These are phyloP conservation scores for Solanum chacoense DNA, from an alignment of 305 asterid species.

Conservation along the genomic window DNA sequence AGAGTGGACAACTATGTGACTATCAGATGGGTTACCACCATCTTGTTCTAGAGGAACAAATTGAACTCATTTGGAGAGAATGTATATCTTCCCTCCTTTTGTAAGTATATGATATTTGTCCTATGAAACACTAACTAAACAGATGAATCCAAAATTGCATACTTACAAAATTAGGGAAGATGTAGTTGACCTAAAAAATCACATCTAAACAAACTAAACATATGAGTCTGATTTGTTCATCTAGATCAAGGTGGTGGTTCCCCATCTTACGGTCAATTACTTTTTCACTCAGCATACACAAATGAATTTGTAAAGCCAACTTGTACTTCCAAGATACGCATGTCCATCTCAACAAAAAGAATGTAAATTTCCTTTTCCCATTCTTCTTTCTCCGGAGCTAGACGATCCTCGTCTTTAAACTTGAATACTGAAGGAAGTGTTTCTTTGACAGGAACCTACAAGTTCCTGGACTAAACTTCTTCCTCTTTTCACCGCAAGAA, in stretches of 20 bases:
- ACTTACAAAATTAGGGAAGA: no score
- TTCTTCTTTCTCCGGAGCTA: background rate
- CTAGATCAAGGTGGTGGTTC: background rate
- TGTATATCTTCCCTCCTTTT: no score
- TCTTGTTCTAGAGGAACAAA: no score
- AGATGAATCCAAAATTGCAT: no score
- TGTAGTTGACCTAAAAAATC: no score
- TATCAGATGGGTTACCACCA: no score
- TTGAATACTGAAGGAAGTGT: background rate
- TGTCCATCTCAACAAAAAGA: background rate
- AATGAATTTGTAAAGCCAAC: background rate
- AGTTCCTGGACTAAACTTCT: background rate
- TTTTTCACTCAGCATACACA: background rate
- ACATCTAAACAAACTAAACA: background rate
- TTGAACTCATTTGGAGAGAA: no score
- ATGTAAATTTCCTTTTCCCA: background rate
- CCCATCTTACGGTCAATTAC: background rate
- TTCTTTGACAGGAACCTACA: background rate
- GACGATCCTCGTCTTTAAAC: background rate
- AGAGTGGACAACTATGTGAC: no score
- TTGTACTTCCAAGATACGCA: background rate
- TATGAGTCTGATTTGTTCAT: background rate
- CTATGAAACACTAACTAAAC: no score
- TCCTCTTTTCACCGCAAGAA: background rate
- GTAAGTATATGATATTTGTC: no score